A percentile compares a stretch with the other conserved stretches of the same genome.
These are phyloP conservation scores for Leucogyrophana mollusca DNA, from an alignment of 768 basidiomycete genomes.

Conservation along the genomic window DNA sequence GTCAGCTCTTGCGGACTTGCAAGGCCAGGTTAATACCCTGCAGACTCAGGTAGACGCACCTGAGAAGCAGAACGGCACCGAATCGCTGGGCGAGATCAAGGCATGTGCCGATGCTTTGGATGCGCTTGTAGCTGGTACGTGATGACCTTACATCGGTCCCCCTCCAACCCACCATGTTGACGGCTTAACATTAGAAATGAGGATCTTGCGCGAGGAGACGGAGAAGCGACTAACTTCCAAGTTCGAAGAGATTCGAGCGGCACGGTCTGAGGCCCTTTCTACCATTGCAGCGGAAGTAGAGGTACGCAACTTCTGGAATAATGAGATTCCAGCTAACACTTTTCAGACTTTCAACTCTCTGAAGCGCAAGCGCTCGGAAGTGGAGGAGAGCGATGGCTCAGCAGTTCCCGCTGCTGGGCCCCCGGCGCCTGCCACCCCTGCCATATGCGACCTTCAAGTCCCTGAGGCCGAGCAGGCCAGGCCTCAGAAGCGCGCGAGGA, in stretches of 20 bases:
- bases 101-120: constrained; percentile 35
- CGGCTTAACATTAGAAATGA: constrained; percentile 40
- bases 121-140: constrained; percentile 42
- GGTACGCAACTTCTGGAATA: constrained; percentile 10
- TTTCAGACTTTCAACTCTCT: constrained; percentile 34
- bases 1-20: constrained; percentile 26
- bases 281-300: constrained; percentile 30
- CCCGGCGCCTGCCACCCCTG: neutral
- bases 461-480: constrained; percentile 10
- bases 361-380: constrained; percentile 64
- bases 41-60: constrained; percentile 19
- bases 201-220: constrained; percentile 38
- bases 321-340: constrained; percentile 23
- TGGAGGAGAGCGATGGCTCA: constrained; percentile 17
- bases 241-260: constrained; percentile 41
- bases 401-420: neutral
- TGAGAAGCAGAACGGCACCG: constrained; percentile 8
- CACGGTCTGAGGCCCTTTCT: constrained; percentile 37
- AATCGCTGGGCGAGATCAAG: constrained; percentile 19
- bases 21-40: constrained; percentile 20
- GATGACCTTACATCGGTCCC: neutral
- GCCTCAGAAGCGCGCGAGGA: constrained; percentile 46
- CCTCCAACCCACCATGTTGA: constrained; percentile 1
- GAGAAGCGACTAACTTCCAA: constrained; percentile 46
- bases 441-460: neutral